Base-by-base conservation (phyloP, 768 basidiomycete species). In the Lactifluus echinatus region DNA sequence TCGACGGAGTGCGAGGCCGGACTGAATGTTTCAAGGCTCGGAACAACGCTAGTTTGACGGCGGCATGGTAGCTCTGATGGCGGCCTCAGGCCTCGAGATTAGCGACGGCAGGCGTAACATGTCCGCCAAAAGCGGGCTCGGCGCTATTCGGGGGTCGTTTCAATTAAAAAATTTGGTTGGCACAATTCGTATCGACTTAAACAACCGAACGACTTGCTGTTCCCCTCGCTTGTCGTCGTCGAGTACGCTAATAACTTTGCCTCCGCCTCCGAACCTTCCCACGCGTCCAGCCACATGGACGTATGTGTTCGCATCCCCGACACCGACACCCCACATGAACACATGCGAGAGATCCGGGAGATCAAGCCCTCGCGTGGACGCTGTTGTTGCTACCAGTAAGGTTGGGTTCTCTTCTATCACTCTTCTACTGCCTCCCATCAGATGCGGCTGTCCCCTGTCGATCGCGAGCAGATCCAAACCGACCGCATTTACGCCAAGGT, bases 361-460 rank as follows among this genome's bases (percentile, higher is more conserved):
- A 71, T 91, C 87, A 48, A 91, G 69, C 26, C 88, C 88, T 47
- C 89, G 82, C 34, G 79, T 81, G 19, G 83, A 83, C 17, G 86
- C 84, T 23, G 80, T 71, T 0, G 87, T 89, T 14, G 79, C 76
- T 39, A 91, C 84, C 31, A 91, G 73, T 64, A 90, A 66, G 23
- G 70, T 79, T 23, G 87, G 84, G 64, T 79, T 77, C 64, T 78
- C 79, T 36, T 75, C 68, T 31, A 67, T 59, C 42, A 44, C 63
- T 28, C 58, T 69, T 7, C 65, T 70, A 43, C 59, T 65, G 53
- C 72, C 72, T 7, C 59, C 21, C 23, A 23, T n/a, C 8, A 53
- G 29, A 43, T 80, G 73, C 2, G 65, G 66, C 26, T 75, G 72
- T 28, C 77, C 78, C 43, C 72, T 70, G 46, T 73, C 74, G 12